Conservation (phyloP, 768 basidiomycete species). For the Sistotremastrum niveocremeum region DNA sequence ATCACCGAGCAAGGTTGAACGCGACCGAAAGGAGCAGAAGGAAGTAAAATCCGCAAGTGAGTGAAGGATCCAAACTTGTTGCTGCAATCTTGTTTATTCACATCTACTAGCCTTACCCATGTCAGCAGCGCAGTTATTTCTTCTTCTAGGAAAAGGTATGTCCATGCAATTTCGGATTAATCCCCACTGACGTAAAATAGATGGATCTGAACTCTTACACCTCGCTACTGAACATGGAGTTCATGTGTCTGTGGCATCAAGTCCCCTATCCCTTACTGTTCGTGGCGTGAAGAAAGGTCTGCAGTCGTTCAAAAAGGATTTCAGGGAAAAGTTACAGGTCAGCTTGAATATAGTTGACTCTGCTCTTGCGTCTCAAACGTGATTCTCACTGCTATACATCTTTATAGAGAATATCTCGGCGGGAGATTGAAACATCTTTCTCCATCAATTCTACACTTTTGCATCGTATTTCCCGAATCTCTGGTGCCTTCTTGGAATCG, state of each 20-base stretch:
- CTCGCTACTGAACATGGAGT: conserved; percentile 48
- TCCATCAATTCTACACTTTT: conserved; percentile 30
- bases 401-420: conserved; percentile 15
- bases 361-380: conserved; percentile 10
- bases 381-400: not conserved
- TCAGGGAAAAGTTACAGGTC: conserved; percentile 31
- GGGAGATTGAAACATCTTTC: conserved; percentile 32
- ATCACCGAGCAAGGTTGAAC: conserved; percentile 37
- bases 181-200: conserved; percentile 22
- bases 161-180: conserved; percentile 1
- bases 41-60: conserved; percentile 34
- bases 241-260: conserved; percentile 41
- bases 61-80: conserved; percentile 12
- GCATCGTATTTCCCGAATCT: conserved; percentile 52
- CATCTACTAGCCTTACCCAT: conserved; percentile 37
- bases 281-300: conserved; percentile 28
- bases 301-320: conserved; percentile 33
- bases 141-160: conserved; percentile 60
- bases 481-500: conserved; percentile 51
- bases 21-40: conserved; percentile 34
- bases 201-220: conserved; percentile 47
- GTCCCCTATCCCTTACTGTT: conserved; percentile 45
- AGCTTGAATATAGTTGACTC: conserved; percentile 34
- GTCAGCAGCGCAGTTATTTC: conserved; percentile 45
- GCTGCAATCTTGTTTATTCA: not conserved